Evolutionary conservation across 148 eudicot species (phyloP).

Genomic region (Bassia scoparia): DNA sequence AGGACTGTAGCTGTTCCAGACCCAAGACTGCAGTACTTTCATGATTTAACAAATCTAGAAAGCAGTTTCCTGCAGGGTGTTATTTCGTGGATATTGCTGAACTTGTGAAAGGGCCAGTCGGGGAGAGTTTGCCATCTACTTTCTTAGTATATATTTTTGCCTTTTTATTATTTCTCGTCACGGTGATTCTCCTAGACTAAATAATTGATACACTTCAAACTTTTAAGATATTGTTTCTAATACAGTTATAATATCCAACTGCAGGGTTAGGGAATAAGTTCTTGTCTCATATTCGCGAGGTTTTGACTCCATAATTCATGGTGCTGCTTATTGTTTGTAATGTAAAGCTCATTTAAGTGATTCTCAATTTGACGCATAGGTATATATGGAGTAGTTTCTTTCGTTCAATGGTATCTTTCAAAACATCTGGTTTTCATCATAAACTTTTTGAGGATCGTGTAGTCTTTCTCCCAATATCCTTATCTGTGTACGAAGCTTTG

Average conservation of each 20-base stretch:
- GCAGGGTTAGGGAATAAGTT: conserved; percentile 98
- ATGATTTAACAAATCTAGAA: conserved; percentile 72
- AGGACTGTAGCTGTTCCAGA: conserved; percentile 96
- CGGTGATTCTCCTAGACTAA: background rate
- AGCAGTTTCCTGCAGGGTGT: conserved; percentile 87
- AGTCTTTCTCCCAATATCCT: background rate
- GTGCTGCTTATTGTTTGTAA: conserved; percentile 38
- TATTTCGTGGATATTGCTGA: conserved; percentile 98
- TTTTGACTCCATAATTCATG: conserved; percentile 94
- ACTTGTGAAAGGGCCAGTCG: conserved; percentile 96
- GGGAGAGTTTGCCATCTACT: conserved; percentile 58
- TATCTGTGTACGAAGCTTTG: background rate
- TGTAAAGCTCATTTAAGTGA: background rate
- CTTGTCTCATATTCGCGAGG: conserved; percentile 97
- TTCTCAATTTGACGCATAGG: background rate
- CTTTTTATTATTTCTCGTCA: background rate
- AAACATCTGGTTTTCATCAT: background rate
- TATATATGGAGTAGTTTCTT: background rate
- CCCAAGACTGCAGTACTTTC: conserved; percentile 85
- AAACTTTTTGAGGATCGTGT: background rate
- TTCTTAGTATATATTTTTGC: background rate
- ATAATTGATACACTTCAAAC: background rate
- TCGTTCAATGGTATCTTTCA: background rate
- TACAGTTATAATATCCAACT: conserved; percentile 20
- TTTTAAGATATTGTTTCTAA: conserved; percentile 9